Evolutionary conservation across 495 filamentous ascomycete species (phyloP).

Genomic region (Platismatia glauca): DNA sequence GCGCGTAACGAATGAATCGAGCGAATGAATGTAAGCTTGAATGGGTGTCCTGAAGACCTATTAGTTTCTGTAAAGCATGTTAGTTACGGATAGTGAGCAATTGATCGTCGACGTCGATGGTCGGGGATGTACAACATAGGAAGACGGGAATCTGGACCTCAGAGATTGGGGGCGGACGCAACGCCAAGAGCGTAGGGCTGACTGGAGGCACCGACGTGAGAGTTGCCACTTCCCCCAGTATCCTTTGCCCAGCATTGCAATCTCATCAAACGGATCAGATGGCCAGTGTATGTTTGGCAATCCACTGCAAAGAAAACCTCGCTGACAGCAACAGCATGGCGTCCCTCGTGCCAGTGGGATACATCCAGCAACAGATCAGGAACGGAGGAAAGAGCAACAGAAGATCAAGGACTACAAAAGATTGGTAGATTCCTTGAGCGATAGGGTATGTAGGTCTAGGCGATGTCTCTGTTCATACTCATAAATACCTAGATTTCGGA

Average conservation of each 20-base stretch:
- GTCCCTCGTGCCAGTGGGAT: conserved; percentile 53
- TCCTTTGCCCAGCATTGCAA: no score
- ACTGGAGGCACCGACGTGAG: not conserved
- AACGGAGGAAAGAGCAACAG: conserved; percentile 57
- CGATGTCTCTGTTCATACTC: not conserved
- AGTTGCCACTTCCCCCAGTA: conserved; percentile 3
- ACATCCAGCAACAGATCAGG: conserved; percentile 54
- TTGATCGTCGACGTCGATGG: not conserved
- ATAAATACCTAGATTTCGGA: conserved; percentile 38
- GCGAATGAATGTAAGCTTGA: not conserved
- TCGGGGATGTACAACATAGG: not conserved
- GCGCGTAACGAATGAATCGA: conserved; percentile 13
- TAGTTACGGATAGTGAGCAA: conserved; percentile 7
- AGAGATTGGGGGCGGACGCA: not conserved
- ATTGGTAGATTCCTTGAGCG: conserved; percentile 56
- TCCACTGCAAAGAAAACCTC: not conserved
- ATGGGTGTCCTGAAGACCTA: not conserved
- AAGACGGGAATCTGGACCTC: not conserved
- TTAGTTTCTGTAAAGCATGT: conserved; percentile 3
- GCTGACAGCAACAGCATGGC: conserved; percentile 54
- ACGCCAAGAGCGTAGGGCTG: conserved; percentile 16
- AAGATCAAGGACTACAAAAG: conserved; percentile 71
- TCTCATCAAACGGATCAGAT: not conserved
- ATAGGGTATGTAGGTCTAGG: conserved; percentile 38
- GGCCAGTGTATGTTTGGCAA: conserved; percentile 1